Conservation (phyloP, 1,284 basidiomycete species). For the Ceratobasidium sp. region DNA sequence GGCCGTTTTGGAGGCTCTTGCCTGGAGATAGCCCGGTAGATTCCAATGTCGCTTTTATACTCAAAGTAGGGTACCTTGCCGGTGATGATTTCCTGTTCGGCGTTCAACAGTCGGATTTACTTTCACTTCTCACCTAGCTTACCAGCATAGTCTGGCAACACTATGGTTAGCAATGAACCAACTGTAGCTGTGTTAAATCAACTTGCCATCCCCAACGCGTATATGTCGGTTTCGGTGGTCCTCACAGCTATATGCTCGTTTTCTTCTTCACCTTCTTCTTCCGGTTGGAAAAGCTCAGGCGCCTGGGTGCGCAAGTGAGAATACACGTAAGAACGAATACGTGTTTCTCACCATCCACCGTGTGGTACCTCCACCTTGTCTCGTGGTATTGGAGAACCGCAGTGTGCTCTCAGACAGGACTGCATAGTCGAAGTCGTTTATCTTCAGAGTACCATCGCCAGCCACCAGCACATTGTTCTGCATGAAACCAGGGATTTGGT, state of each 20-base stretch:
- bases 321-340: neutral
- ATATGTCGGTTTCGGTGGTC: neutral
- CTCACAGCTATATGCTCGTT: neutral
- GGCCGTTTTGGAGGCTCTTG: slow-evolving; percentile 2
- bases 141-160: slow-evolving; percentile 6
- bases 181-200: too few species aligned
- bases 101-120: neutral
- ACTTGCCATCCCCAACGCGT: slow-evolving; percentile 22
- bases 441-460: neutral
- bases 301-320: neutral
- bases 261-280: too few species aligned
- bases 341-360: slow-evolving; percentile 3
- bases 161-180: neutral
- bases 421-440: slow-evolving; percentile 14
- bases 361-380: neutral
- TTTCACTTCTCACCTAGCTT: neutral
- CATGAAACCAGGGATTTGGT: neutral
- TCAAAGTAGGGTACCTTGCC: neutral
- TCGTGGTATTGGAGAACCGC: slow-evolving; percentile 4
- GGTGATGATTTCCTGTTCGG: slow-evolving; percentile 7
- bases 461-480: slow-evolving; percentile 14
- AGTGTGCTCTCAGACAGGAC: neutral
- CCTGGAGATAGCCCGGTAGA: neutral
- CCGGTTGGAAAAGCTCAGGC: slow-evolving; percentile 5
- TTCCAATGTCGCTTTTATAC: neutral